These are phyloP conservation scores for Phlegmacium glaucopus DNA, from an alignment of 768 basidiomycete genomes.

Conservation along the genomic window DNA sequence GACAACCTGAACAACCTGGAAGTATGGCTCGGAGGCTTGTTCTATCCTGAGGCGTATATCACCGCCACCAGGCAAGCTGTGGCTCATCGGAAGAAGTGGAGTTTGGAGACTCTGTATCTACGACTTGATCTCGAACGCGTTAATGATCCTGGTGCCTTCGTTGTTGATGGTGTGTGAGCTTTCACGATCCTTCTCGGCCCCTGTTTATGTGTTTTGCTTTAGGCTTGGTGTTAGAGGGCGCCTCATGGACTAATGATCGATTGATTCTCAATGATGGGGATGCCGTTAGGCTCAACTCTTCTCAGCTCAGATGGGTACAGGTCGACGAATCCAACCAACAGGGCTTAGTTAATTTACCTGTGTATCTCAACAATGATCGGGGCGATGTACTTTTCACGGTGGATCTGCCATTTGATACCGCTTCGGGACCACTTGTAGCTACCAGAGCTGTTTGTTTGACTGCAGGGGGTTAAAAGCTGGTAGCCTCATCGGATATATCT, in stretches of 20 bases:
- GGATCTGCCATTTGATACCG: slow-evolving; percentile 72
- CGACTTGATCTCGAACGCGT: slow-evolving; percentile 79
- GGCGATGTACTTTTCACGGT: slow-evolving; percentile 91
- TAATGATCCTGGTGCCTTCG: slow-evolving; percentile 76
- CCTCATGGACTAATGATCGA: slow-evolving; percentile 64
- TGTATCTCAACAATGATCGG: slow-evolving; percentile 89
- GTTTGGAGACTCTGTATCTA: slow-evolving; percentile 82
- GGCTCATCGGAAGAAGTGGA: slow-evolving; percentile 89
- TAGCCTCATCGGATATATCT: neutral
- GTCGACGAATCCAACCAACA: slow-evolving; percentile 34
- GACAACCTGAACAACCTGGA: slow-evolving; percentile 67
- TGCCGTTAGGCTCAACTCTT: slow-evolving; percentile 71
- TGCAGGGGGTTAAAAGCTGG: slow-evolving; percentile 54
- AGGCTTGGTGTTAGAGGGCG: slow-evolving; percentile 90
- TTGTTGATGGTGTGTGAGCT: slow-evolving; percentile 72
- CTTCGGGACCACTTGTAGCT: slow-evolving; percentile 66
- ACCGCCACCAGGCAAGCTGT: slow-evolving; percentile 96
- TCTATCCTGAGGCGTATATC: slow-evolving; percentile 96
- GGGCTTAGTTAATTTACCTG: slow-evolving; percentile 74
- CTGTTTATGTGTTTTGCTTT: slow-evolving; percentile 11
- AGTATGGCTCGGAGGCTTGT: slow-evolving; percentile 91
- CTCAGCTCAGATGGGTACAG: slow-evolving; percentile 87
- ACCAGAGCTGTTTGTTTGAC: slow-evolving; percentile 91
- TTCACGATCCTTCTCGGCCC: neutral
- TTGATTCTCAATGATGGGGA: slow-evolving; percentile 86